Percentiles rank a stretch among this genome's conserved stretches.
phyloP scores from a whole-genome alignment of 1,284 basidiomycete genomes.

The Malassezia restricta region DNA sequence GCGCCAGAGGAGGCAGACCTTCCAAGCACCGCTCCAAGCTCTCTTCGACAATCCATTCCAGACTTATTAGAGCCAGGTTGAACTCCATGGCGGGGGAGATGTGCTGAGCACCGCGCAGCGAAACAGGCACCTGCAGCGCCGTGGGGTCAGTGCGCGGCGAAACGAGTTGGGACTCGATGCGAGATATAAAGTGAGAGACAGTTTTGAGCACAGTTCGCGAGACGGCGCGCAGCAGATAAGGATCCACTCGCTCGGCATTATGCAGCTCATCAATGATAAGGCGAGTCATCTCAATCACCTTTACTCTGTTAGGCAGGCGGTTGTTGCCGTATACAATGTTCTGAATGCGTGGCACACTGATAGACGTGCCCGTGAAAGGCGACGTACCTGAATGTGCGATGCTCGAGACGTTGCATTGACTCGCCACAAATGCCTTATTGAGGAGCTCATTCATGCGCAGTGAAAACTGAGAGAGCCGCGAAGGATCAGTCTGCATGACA shows the following conservation, averaged over 20 bases:
- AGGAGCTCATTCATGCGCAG: conserved; percentile 40
- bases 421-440: conserved; percentile 37
- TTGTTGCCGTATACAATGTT: conserved; percentile 33
- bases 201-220: conserved; percentile 41
- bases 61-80: conserved; percentile 38
- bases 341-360: conserved; percentile 23
- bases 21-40: conserved; percentile 42
- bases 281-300: conserved; percentile 35
- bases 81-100: conserved; percentile 38
- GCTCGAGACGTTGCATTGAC: conserved; percentile 2
- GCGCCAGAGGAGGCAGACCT: conserved; percentile 17
- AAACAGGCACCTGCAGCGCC: conserved; percentile 28
- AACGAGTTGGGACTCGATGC: conserved; percentile 40
- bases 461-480: conserved; percentile 37
- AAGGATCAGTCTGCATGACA: conserved; percentile 18
- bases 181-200: conserved; percentile 38
- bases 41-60: conserved; percentile 44
- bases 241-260: conserved; percentile 31
- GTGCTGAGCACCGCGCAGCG: conserved; percentile 25
- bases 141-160: conserved; percentile 26
- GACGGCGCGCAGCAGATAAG: conserved; percentile 40
- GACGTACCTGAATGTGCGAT: conserved; percentile 2
- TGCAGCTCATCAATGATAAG: conserved; percentile 35
- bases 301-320: conserved; percentile 29
- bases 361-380: conserved; percentile 7